These are phyloP conservation scores for Neurospora sp. DNA, from an alignment of 495 filamentous ascomycete species.

Conservation along the genomic window DNA sequence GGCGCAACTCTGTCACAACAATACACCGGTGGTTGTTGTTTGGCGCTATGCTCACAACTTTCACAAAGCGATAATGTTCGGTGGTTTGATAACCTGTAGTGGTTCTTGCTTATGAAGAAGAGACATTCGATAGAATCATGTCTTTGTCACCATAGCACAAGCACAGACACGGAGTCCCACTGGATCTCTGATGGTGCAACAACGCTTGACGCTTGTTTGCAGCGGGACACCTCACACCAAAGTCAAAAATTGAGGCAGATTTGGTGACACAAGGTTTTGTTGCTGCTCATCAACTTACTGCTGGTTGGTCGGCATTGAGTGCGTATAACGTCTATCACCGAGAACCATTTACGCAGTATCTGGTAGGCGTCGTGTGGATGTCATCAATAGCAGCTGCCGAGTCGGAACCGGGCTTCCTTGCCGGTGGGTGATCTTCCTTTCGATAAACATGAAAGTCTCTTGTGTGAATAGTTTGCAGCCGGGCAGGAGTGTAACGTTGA, in stretches of 20 bases:
- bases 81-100: background rate
- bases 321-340: background rate
- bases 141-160: background rate
- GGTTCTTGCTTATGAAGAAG: background rate
- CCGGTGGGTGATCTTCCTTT: background rate
- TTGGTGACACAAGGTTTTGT: background rate
- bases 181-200: background rate
- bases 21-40: background rate
- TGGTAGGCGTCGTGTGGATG: background rate
- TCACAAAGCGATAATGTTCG: background rate
- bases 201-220: background rate
- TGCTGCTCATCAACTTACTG: background rate
- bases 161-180: background rate
- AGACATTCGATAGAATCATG: background rate
- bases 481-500: background rate
- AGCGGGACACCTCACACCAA: background rate
- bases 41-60: background rate
- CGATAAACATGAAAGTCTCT: background rate
- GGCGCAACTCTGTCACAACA: background rate
- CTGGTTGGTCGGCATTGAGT: background rate
- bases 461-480: background rate
- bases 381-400: background rate
- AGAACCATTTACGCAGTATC: background rate
- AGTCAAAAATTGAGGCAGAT: background rate
- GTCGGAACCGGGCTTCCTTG: background rate